Conservation (phyloP, 1,284 basidiomycete species). For the Malassezia cuniculi region DNA sequence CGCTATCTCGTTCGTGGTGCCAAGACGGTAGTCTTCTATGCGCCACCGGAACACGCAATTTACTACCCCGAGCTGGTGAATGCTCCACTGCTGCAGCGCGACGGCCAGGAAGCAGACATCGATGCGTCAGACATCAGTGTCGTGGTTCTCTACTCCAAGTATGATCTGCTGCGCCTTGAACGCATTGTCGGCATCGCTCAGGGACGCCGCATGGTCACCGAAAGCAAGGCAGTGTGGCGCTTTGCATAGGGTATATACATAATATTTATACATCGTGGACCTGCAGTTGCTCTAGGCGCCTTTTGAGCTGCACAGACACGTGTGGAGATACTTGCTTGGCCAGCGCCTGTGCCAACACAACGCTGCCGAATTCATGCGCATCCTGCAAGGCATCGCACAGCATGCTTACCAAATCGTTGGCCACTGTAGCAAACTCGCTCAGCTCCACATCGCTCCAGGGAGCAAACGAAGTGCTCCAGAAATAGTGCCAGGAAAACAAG, state of each 20-base stretch:
- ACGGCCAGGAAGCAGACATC: constrained; percentile 33
- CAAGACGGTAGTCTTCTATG: constrained; percentile 82
- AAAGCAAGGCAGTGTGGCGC: constrained; percentile 24
- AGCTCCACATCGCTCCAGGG: no score
- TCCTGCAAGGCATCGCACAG: background rate
- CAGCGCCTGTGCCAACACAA: no score
- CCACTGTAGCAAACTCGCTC: background rate
- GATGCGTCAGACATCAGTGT: constrained; percentile 56
- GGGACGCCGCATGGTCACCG: constrained; percentile 29
- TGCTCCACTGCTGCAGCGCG: constrained; percentile 59
- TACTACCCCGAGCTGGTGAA: constrained; percentile 81
- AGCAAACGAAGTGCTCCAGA: no score
- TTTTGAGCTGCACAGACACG: no score
- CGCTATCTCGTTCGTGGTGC: constrained; percentile 61
- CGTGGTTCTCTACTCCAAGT: constrained; percentile 64
- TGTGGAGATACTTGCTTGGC: no score
- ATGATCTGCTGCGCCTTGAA: constrained; percentile 74
- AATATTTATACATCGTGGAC: background rate
- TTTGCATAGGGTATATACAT: constrained; percentile 35
- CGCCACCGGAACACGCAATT: constrained; percentile 71
- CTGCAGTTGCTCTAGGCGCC: background rate
- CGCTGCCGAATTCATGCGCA: background rate
- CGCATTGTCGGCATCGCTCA: constrained; percentile 53
- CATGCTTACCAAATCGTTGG: background rate
- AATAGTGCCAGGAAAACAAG: no score